Conservation (phyloP, 2,329 filamentous ascomycete species). For the Epichloe elymi region DNA sequence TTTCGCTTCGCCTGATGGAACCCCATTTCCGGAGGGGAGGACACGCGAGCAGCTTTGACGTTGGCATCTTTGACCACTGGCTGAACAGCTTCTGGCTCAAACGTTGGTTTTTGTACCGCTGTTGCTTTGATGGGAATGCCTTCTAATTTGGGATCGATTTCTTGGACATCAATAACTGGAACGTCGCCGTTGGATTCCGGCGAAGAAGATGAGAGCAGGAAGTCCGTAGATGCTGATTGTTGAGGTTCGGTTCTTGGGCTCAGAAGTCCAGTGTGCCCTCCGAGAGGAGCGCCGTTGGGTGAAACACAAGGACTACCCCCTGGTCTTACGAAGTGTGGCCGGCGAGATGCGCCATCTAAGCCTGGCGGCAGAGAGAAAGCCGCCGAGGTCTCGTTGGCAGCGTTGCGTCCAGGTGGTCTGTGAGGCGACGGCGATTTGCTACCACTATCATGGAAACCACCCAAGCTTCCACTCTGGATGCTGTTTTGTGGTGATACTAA, state of each 20-base stretch:
- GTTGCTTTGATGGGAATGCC: slow-evolving; percentile 43
- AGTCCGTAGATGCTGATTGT: slow-evolving; percentile 22
- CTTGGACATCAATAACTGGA: slow-evolving; percentile 42
- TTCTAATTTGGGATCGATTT: slow-evolving; percentile 46
- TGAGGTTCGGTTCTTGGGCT: slow-evolving; percentile 31
- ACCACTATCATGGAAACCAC: slow-evolving; percentile 9
- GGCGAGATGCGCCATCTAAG: slow-evolving; percentile 20
- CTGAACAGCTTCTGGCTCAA: slow-evolving; percentile 12
- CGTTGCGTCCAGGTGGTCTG: slow-evolving; percentile 9
- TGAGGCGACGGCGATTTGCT: slow-evolving; percentile 8
- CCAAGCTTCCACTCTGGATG: slow-evolving; percentile 14
- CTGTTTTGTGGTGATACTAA: slow-evolving; percentile 19
- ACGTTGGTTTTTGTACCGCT: slow-evolving; percentile 39
- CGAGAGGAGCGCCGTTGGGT: slow-evolving; percentile 21
- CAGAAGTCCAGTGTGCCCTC: slow-evolving; percentile 25
- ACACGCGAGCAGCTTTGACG: slow-evolving; percentile 18
- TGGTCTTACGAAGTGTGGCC: slow-evolving; percentile 18
- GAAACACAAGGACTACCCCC: slow-evolving; percentile 20
- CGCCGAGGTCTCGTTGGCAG: slow-evolving; percentile 11
- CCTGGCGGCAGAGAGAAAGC: slow-evolving; percentile 19
- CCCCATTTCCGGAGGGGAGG: slow-evolving; percentile 8
- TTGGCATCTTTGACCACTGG: slow-evolving; percentile 19
- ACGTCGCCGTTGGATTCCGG: slow-evolving; percentile 20
- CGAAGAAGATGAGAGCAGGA: slow-evolving; percentile 18
- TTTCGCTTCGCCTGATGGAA: neutral